These are phyloP conservation scores for Haplosporangium sp. DNA, from an alignment of 371 early-diverging fungal genomes.

Conservation along the genomic window DNA sequence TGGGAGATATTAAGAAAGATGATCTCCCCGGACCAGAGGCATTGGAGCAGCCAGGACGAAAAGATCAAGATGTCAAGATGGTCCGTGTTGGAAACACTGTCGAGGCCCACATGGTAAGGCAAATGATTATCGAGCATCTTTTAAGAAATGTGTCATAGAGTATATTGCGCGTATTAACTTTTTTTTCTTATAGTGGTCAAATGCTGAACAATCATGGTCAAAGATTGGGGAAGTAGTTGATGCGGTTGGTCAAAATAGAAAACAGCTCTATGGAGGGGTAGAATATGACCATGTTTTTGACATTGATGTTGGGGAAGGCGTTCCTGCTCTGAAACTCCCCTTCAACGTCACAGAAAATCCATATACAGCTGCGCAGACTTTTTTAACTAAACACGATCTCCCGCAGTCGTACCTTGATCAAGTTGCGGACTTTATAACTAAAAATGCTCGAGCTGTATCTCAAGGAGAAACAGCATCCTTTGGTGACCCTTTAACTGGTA, in stretches of 20 bases:
- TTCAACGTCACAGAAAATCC: conserved; percentile 96
- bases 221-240: conserved; percentile 97
- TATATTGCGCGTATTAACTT: not conserved
- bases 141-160: not conserved
- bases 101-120: conserved; percentile 81
- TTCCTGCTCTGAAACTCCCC: conserved; percentile 89
- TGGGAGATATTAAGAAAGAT: conserved; percentile 88
- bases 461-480: conserved; percentile 56
- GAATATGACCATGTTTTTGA: conserved; percentile 99
- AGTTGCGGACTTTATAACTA: conserved; percentile 92
- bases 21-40: conserved; percentile 86
- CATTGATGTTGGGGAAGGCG: conserved; percentile 90
- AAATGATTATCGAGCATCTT: not conserved
- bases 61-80: conserved; percentile 93
- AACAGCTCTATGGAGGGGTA: conserved; percentile 84
- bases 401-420: conserved; percentile 89
- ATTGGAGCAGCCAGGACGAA: conserved; percentile 73
- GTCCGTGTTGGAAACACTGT: conserved; percentile 77
- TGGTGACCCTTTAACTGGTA: conserved; percentile 81
- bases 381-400: conserved; percentile 85
- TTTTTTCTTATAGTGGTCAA: conserved; percentile 72
- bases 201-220: conserved; percentile 75
- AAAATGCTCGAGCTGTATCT: conserved; percentile 80
- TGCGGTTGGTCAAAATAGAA: conserved; percentile 80
- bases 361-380: conserved; percentile 91